Evolutionary conservation across 306 rosid genomes (phyloP), one percentile per base, ranked within the genome.

Genomic region (Sindora glabra): DNA sequence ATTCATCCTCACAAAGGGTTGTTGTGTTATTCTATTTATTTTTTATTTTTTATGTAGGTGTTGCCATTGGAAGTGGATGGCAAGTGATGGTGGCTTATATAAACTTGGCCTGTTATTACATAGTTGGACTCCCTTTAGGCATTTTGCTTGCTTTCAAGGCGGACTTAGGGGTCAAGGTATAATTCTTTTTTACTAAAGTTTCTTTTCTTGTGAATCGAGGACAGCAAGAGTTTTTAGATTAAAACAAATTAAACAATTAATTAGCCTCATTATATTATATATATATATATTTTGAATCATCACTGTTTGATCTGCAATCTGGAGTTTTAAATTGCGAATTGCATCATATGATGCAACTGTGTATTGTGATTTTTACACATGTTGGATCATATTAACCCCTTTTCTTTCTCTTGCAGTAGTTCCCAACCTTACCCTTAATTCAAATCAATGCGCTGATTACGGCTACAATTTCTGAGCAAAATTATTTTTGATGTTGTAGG

Each of bases 61-160:
- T 84, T 38, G 87, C 80, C 3, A 48, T 75, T 56, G 85, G 87
- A 33, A 67, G 83, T 40, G 91, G 91, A 56, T 70, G 91, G 89
- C 94, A 82, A 71, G 67, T 77, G 22, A 74, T 67, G 67, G 82
- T 75, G 49, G 89, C 64, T 69, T 77, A 74, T 21, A 75, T 86
- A 69, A 74, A 79, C 74, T 62, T 82, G 48, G 79, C 63, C 18
- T 56, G 82, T 54, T 86, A 79, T 45, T 79, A 79, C 60, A 30
- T 82, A 33, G 74, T 82, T 69, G 84, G 84, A 11, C 74, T 84
- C 41, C 81, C 91, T 16, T 59, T 78, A 33, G 85, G 85, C 42
- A 4, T 23, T 17, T 6, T 75, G 30, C 77, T 81, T 17, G 65
- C 79, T 32, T 64, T 72, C 38, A 21, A 50, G 15, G 65, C 65